A percentile compares a stretch with the other conserved stretches of the same genome.
phyloP scores from a whole-genome alignment of 306 rosid genomes.

The Gillenia trifoliata region DNA sequence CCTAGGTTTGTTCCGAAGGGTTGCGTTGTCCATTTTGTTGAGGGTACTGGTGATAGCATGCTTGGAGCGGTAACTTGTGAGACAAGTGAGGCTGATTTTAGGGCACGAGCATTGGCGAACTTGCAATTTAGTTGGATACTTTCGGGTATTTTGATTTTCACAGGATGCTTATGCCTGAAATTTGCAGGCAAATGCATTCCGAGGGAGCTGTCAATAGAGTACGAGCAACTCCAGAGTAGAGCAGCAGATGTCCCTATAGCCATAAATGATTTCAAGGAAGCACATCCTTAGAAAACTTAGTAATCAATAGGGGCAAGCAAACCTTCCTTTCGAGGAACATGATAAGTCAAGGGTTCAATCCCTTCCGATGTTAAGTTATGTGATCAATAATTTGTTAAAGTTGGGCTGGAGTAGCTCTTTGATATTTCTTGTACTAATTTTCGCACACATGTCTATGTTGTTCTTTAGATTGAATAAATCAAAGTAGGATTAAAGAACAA shows the following conservation, averaged over 20 bases:
- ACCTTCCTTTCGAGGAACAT: neutral
- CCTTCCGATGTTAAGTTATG: neutral
- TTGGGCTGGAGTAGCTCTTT: neutral
- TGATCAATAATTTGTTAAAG: neutral
- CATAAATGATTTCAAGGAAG: constrained; percentile 45
- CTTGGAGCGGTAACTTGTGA: constrained; percentile 62
- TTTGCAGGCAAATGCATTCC: constrained; percentile 39
- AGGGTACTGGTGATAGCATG: constrained; percentile 26
- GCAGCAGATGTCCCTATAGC: constrained; percentile 39
- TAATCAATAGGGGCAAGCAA: neutral
- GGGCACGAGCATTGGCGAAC: constrained; percentile 83
- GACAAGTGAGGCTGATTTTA: constrained; percentile 50
- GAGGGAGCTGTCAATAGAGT: constrained; percentile 37
- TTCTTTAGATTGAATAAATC: neutral
- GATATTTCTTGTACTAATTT: neutral
- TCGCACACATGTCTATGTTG: no score
- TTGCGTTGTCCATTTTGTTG: constrained; percentile 33
- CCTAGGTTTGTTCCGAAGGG: constrained; percentile 70
- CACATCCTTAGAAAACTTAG: constrained; percentile 20
- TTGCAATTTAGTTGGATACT: constrained; percentile 91
- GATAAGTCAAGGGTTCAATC: neutral
- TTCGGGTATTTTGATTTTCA: constrained; percentile 48
- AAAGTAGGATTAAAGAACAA: neutral
- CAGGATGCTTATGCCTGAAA: constrained; percentile 54
- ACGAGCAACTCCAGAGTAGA: constrained; percentile 64